Base-by-base conservation (phyloP, 2,329 filamentous ascomycete species). In the Penicillium sp. region DNA sequence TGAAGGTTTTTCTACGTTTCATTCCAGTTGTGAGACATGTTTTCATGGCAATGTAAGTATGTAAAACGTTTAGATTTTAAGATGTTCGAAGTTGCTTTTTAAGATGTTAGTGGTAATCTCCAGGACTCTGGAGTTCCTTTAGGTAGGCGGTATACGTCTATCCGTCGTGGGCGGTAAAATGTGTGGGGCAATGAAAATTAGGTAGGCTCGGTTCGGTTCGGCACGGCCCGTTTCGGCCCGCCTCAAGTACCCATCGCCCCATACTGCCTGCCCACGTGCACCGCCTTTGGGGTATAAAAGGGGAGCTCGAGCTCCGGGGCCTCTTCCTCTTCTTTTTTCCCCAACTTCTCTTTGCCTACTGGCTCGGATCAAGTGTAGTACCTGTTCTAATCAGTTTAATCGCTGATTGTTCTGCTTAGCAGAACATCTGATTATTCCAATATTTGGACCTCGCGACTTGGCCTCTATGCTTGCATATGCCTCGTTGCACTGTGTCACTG, bases 361-460 rank as follows among this genome's bases (percentile, higher is more conserved):
- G 76, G 85, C 85, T 89, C 88, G 89, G 88, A 90, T 90, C 88
- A 90, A 89, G 87, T 90, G 87, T 89, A 90, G 88, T 90, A 90
- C 92, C 90, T 93, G 89, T 92, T 92, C 88, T 91, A 90, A 88
- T 89, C 86, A 92, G 89, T 90, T 91, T 92, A 91, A 91, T 90
- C 86, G 88, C 89, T 92, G 88, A 87, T 89, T 90, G 82, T 81
- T 80, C 79, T 81, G 85, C 22, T 83, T 88, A 79, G 81, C 85
- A 80, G 79, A 79, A 80, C 80, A 82, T 82, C 79, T 84, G 86
- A 89, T 92, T 92, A 89, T 84, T 85, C 86, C 81, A 82, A 89
- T 92, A 88, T 87, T 89, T 89, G 80, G 63, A 74, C 57, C 66
- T 57, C 62, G 82, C 66, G 76, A 72, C 69, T 64, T 69, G 74